phyloP scores from a whole-genome alignment of 495 filamentous ascomycete species.

The Schizothecium vesticola region DNA sequence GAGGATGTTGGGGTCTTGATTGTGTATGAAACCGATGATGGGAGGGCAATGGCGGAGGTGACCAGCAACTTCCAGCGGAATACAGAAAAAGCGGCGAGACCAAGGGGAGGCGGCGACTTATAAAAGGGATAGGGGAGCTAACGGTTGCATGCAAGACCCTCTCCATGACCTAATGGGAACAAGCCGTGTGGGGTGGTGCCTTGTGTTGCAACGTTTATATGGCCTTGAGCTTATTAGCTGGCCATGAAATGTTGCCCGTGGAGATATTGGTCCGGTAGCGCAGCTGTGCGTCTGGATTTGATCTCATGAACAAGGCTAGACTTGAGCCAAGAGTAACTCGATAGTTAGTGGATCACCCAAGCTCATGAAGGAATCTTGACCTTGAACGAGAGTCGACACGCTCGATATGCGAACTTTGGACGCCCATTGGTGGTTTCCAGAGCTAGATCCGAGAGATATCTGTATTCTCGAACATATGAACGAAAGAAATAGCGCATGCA shows the following conservation, averaged over 20 bases:
- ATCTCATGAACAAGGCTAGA: not conserved
- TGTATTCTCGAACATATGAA: conserved; percentile 24
- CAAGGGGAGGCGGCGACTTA: conserved; percentile 25
- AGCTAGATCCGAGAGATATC: conserved; percentile 34
- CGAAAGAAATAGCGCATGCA: conserved; percentile 34
- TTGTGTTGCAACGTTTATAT: not conserved
- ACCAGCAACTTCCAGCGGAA: conserved; percentile 6
- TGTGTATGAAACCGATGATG: not conserved
- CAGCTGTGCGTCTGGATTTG: not conserved
- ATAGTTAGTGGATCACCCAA: not conserved
- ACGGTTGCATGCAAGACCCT: conserved; percentile 6
- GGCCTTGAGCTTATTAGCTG: not conserved
- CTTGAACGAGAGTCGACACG: not conserved
- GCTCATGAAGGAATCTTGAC: not conserved
- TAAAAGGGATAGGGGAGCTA: conserved; percentile 18
- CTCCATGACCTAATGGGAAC: conserved; percentile 36
- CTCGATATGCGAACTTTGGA: not conserved
- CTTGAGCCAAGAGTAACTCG: not conserved
- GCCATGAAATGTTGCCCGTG: not conserved
- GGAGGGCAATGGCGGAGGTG: not conserved
- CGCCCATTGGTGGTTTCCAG: conserved; percentile 17
- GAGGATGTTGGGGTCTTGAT: not conserved
- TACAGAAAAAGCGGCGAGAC: conserved; percentile 11
- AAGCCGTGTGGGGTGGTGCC: conserved; percentile 16
- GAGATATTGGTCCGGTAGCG: not conserved